Evolutionary conservation across 352 stramenopile genomes (phyloP).

Genomic region (Phytophthora idaei): DNA sequence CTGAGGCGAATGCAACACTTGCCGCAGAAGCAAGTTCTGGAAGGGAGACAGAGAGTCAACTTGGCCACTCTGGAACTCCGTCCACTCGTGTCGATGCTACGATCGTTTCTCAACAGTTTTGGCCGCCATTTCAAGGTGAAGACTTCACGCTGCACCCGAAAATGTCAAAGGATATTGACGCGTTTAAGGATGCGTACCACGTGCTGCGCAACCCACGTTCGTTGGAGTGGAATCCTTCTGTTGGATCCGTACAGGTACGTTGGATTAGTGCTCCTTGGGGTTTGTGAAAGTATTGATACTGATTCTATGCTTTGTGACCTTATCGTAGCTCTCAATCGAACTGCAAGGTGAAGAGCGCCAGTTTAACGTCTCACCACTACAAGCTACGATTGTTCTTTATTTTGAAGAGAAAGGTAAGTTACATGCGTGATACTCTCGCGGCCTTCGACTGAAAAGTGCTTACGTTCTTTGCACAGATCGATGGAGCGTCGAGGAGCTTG

Average conservation of each 20-base stretch:
- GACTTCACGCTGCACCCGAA: constrained; percentile 91
- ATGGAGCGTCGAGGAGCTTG: constrained; percentile 70
- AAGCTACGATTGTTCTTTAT: constrained; percentile 95
- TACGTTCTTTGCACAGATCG: constrained; percentile 30
- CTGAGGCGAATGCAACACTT: constrained; percentile 1
- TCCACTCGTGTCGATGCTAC: constrained; percentile 82
- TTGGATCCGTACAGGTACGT: constrained; percentile 92
- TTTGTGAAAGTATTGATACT: no score
- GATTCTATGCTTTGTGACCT: no score
- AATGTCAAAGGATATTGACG: constrained; percentile 79
- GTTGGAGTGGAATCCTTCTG: constrained; percentile 93
- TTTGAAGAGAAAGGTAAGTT: constrained; percentile 92
- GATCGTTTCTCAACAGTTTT: constrained; percentile 98
- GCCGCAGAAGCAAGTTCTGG: constrained; percentile 8
- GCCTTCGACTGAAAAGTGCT: neutral
- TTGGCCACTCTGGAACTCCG: neutral
- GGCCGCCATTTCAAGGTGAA: constrained; percentile 95
- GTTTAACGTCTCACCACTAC: constrained; percentile 92
- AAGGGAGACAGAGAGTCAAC: neutral
- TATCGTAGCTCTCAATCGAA: constrained; percentile 81
- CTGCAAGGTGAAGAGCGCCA: constrained; percentile 79
- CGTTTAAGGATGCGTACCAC: constrained; percentile 92
- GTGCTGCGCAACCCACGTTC: constrained; percentile 94
- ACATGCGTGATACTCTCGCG: neutral
- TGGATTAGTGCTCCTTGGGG: neutral